Conservation (phyloP, 2,329 filamentous ascomycete genomes). For the Trichoderma oligosporum region DNA sequence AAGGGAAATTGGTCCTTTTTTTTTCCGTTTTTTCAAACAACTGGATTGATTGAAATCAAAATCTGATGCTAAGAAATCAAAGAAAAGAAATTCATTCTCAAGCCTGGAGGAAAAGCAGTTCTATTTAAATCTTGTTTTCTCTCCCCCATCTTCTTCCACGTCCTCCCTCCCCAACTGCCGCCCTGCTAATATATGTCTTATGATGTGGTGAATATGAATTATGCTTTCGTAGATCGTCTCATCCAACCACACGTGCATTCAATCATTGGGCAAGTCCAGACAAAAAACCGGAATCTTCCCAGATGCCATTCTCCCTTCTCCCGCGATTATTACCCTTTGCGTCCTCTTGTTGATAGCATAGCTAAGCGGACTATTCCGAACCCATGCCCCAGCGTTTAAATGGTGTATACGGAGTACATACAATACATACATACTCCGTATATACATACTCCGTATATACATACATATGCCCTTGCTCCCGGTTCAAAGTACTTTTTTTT, state of each 20-base stretch:
- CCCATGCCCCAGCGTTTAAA: background rate
- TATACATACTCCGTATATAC: too few species aligned
- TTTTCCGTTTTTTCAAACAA: background rate
- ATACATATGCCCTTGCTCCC: too few species aligned
- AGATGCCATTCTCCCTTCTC: background rate
- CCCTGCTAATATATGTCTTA: background rate
- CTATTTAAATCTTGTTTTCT: constrained; percentile 8
- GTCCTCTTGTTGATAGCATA: too few species aligned
- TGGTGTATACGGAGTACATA: background rate
- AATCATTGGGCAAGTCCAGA: constrained; percentile 4
- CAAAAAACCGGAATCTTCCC: constrained; percentile 2
- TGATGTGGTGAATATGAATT: background rate
- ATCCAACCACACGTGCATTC: constrained; percentile 8
- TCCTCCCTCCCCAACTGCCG: background rate
- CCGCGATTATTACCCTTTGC: too few species aligned
- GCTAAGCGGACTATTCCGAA: constrained; percentile 16
- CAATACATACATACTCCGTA: too few species aligned
- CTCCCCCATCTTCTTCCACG: background rate
- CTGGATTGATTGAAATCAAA: too few species aligned
- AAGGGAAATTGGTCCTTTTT: background rate
- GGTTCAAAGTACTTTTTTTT: too few species aligned
- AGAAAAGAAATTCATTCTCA: background rate
- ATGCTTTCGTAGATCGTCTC: background rate
- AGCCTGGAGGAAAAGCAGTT: background rate
- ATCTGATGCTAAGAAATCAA: background rate